Conservation (phyloP, 208 protist genomes). For the Herpetomonas tarakana region DNA sequence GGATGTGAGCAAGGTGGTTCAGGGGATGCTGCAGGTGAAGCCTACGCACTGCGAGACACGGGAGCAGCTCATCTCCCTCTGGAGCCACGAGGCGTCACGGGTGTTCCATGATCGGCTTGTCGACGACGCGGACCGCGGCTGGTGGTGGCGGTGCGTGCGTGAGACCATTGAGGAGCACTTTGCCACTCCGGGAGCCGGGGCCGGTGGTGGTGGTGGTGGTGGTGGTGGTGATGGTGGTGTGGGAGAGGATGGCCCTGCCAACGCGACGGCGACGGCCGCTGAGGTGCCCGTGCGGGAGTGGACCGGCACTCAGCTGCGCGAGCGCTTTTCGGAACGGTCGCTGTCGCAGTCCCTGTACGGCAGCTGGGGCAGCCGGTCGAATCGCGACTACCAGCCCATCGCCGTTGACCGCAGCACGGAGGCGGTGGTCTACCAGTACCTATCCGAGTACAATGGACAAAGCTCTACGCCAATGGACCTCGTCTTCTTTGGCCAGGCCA, state of each 20-base stretch:
- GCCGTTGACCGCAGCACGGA: conserved; percentile 20
- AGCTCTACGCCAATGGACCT: conserved; percentile 84
- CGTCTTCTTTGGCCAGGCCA: conserved; percentile 96
- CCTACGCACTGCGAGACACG: conserved; percentile 53
- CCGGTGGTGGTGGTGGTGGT: neutral
- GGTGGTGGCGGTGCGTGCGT: conserved; percentile 84
- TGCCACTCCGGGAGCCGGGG: conserved; percentile 13
- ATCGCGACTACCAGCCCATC: conserved; percentile 56
- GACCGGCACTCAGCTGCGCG: neutral
- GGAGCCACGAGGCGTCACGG: conserved; percentile 93
- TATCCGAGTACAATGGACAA: conserved; percentile 93
- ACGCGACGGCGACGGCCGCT: conserved; percentile 29
- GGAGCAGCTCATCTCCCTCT: conserved; percentile 80
- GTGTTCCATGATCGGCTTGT: conserved; percentile 98
- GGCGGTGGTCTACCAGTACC: conserved; percentile 72
- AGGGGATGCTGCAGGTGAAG: conserved; percentile 92
- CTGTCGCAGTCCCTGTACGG: conserved; percentile 53
- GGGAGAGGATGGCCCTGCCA: conserved; percentile 34
- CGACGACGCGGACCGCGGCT: conserved; percentile 85
- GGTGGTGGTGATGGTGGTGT: conserved; percentile 9
- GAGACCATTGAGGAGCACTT: conserved; percentile 75
- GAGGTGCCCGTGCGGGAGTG: neutral
- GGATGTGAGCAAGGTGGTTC: conserved; percentile 96
- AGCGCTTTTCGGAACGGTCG: conserved; percentile 13
- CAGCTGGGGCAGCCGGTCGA: conserved; percentile 35